Evolutionary conservation across 306 rosid genomes (phyloP), one percentile per base, ranked within the genome.

Genomic region (Lathyrus sativus): DNA sequence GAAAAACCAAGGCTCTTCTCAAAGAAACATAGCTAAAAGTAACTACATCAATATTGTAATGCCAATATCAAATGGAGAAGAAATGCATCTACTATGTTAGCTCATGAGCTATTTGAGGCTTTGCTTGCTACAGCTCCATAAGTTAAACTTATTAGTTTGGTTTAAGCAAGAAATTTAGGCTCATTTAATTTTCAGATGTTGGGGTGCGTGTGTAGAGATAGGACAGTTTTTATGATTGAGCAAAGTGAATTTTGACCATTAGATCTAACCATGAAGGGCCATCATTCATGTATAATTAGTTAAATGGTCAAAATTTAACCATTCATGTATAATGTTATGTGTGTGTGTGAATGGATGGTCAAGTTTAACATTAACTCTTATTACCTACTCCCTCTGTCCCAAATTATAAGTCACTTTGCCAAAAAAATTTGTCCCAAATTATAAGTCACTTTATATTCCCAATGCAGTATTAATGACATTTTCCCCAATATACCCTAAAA

Each of bases 21-120:
- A 74, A 81, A 59, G 46, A 70, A 61, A 65, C 60, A 44, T 5
- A 22, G 19, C 22, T 29, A 51, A 64, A 71, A 70, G 60, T 24
- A 70, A 76, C 45, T 28, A 17, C 39, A 63, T 69, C 41, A 74
- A 73, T 9, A 70, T 22, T 18, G 26, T 55, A 60, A 68, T 51
- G 70, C 48, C 65, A 42, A 44, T 68, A 64, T 63, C 59, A 15
- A 31, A 35, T 71, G 29, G 57, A 63, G 44, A 65, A 43, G 46
- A 56, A 54, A 0, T 8, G n/a, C 74, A 19, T 33, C 39, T 19
- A 60, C 51, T 62, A 22, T 4, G 42, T 10, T 50, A n/a, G 17
- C 42, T 48, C 42, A 33, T 19, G 55, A 4, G 22, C 48, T 57
- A 29, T 33, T 60, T 35, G 61, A 60, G 68, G 68, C 61, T 44